These are phyloP conservation scores for Aphanocladium album DNA, from an alignment of 2,329 filamentous ascomycete genomes.

Conservation along the genomic window DNA sequence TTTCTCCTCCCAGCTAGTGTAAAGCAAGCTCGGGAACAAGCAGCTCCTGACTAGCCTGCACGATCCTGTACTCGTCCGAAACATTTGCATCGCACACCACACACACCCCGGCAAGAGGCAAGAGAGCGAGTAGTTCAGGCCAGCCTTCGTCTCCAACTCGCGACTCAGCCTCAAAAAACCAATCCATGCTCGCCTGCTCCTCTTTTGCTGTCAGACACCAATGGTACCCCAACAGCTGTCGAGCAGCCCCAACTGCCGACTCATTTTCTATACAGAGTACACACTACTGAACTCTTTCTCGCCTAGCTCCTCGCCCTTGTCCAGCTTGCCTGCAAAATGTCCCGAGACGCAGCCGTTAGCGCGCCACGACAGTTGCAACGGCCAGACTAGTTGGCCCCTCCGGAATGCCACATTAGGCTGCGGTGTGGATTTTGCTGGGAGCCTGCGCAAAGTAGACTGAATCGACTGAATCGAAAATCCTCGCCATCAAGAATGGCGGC, in stretches of 20 bases:
- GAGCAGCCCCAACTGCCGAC: not conserved
- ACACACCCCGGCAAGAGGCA: not conserved
- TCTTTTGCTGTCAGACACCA: no score
- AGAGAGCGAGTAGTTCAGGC: no score
- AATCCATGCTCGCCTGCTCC: not conserved
- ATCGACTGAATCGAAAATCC: not conserved
- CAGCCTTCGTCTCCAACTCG: no score
- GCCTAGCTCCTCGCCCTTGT: not conserved
- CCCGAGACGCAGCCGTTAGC: not conserved
- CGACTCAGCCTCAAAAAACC: not conserved
- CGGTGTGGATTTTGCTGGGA: no score
- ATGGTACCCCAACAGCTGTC: not conserved
- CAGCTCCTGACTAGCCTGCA: not conserved
- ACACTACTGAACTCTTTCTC: not conserved
- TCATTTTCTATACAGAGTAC: not conserved
- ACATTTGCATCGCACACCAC: not conserved
- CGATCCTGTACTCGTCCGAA: not conserved
- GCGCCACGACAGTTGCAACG: not conserved
- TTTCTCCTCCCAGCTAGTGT: not conserved
- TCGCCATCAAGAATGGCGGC: not conserved
- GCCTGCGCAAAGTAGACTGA: not conserved
- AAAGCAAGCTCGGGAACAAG: not conserved
- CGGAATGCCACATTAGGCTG: not conserved
- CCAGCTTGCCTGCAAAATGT: not conserved
- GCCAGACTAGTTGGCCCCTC: not conserved